Percentiles rank a stretch among this genome's conserved stretches.
These are phyloP conservation scores for Nemania bipapillata DNA, from an alignment of 2,329 filamentous ascomycete genomes.

Conservation along the genomic window DNA sequence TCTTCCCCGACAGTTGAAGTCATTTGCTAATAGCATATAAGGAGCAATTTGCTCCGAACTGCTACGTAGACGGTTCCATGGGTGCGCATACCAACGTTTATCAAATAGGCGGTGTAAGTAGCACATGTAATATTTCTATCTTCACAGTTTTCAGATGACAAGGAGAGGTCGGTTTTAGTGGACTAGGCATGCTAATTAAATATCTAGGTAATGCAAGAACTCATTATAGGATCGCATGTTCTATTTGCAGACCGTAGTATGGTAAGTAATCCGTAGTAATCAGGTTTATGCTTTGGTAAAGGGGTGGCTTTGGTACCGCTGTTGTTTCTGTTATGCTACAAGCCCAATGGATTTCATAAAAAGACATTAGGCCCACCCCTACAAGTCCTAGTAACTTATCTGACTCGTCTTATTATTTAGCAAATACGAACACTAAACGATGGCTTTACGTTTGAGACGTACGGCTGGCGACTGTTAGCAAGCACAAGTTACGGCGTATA, in stretches of 20 bases:
- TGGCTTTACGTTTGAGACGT: neutral
- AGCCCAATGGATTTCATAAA: too few relatives aligned
- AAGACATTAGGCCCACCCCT: too few relatives aligned
- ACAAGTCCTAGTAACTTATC: too few relatives aligned
- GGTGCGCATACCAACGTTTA: constrained; percentile 25
- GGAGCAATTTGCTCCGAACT: constrained; percentile 13
- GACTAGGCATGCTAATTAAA: neutral
- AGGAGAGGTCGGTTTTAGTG: neutral
- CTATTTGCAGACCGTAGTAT: neutral
- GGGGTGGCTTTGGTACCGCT: neutral
- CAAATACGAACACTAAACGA: neutral
- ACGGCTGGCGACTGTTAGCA: constrained; percentile 26
- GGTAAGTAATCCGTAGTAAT: neutral
- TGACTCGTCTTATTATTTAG: neutral
- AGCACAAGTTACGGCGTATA: fast-evolving
- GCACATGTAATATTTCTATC: neutral
- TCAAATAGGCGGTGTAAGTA: constrained; percentile 32
- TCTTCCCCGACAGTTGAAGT: neutral
- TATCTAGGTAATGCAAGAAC: constrained; percentile 32
- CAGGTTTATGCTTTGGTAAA: too few relatives aligned
- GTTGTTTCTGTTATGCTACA: too few relatives aligned
- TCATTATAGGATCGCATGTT: neutral
- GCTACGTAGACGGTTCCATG: neutral
- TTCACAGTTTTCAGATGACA: neutral
- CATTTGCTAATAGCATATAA: constrained; percentile 10